Base-by-base conservation (phyloP, 352 stramenopile species). In the Phytophthora aleatoria region DNA sequence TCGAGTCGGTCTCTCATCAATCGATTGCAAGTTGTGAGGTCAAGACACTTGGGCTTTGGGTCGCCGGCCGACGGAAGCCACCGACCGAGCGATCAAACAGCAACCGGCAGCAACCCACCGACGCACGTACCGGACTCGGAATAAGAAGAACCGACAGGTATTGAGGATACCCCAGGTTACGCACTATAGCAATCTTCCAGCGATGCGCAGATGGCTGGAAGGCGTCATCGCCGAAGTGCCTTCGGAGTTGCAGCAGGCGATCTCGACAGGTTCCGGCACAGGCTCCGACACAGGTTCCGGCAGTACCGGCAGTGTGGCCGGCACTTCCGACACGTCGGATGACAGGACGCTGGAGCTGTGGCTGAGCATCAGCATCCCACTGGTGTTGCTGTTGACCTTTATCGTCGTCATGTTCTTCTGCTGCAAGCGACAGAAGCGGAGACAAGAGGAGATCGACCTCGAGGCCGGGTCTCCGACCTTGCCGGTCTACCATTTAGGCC, bases 351-450 rank as follows among this genome's bases (percentile, higher is more conserved):
- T 77, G 5, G 60, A 57, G 44, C 12, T 77, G 3, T 77, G 69
- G 69, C 51, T 77, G 6, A 71, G 69, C 20, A 74, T 77, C 33
- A 71, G 69, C 38, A 66, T 74, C 51, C 64, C 69, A 4, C n/a
- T 71, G 10, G 35, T 74, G 3, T 12, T 72, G 12, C 48, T 74
- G 0, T 26, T 77, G n/a, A 26, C 44, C 3, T 66, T 72, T 38
- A 8, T 54, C 2, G 60, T 74, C 15, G 53, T 50, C 48, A 61
- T 77, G 52, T 71, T 59, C 16, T 69, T 74, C 41, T 73, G 44
- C 31, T 77, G 65, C 50, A 69, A 69, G 38, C 43, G 57, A 12
- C 41, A 57, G 36, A 58, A 57, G 30, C 13, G 49, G 8, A 58
- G 24, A 3, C 44, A 56, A 16, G 11, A 15, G 3, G 47, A 64